Base-by-base conservation (phyloP, 768 basidiomycete species). In the Tulasnella sp. region DNA sequence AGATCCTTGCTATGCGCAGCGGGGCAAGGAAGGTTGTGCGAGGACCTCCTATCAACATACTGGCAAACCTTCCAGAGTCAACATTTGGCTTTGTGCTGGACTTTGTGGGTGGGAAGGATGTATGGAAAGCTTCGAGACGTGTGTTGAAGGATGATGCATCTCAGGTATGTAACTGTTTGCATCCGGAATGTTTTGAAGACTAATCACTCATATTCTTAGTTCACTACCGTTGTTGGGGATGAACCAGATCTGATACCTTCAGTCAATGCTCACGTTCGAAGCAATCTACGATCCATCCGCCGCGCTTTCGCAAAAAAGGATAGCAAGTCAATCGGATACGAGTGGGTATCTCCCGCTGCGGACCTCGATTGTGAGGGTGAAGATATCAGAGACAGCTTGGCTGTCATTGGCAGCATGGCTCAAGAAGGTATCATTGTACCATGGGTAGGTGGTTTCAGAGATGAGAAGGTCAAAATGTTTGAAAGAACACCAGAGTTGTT, bases 351-450 rank as follows among this genome's bases (percentile, higher is more conserved):
- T 60, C 67, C 78, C 33, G 76, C 77, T 31, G 81, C 83, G 54
- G 87, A 88, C 61, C 76, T 88, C 27, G 87, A 89, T 63, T 81
- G 78, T 72, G 83, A 88, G 59, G 87, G 87, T 24, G 73, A 77
- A 51, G 81, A 86, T 62, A 73, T 88, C 47, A 69, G 77, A 13
- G 72, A 77, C 45, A 67, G 72, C 29, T 60, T 76, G 2, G 67
- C 61, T 16, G 66, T 67, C 5, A 64, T 74, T 37, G 54, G 68
- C 41, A 61, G 59, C 22, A 60, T 72, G 60, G 69, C 69, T 2
- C 62, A 63, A 45, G 59, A 65, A 40, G 64, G 65, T 3, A 58
- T 60, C 1, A 46, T 70, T 28, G 58, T 61, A 34, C 70, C 66
- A 3, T 37, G 48, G 29, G 4, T 20, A 29, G 27, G n/a, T n/a